phyloP scores from a whole-genome alignment of 179 eudicot genomes.

The Corrigiola litoralis region DNA sequence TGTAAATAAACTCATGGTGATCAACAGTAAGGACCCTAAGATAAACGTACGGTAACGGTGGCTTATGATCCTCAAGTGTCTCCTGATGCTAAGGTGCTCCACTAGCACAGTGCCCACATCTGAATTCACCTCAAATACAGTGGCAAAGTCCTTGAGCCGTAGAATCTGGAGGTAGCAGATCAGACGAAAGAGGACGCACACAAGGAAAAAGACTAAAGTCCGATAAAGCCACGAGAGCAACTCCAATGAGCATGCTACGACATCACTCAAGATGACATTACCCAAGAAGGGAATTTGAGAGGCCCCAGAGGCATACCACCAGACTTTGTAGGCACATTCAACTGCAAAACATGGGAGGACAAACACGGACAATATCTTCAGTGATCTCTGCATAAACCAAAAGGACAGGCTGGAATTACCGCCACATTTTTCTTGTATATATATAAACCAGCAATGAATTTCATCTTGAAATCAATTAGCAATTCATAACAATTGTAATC shows the following conservation, averaged over 20 bases:
- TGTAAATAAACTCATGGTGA: constrained; percentile 67
- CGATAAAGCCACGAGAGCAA: constrained; percentile 90
- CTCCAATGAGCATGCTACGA: constrained; percentile 68
- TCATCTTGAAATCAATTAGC: too few relatives aligned
- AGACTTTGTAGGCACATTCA: constrained; percentile 77
- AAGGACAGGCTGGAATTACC: background rate
- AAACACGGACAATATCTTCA: constrained; percentile 62
- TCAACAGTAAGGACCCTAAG: constrained; percentile 48
- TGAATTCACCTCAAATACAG: constrained; percentile 63
- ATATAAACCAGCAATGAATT: too few relatives aligned
- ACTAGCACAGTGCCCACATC: constrained; percentile 66
- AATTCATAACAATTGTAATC: too few relatives aligned
- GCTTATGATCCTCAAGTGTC: constrained; percentile 79
- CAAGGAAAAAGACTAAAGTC: constrained; percentile 77
- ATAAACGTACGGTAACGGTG: constrained; percentile 77
- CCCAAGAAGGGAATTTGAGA: constrained; percentile 73
- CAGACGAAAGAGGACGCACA: constrained; percentile 88
- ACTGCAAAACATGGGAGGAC: constrained; percentile 76
- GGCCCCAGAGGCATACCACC: constrained; percentile 91
- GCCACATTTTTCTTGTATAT: too few relatives aligned
- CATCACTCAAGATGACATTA: constrained; percentile 51
- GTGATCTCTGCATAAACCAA: constrained; percentile 56
- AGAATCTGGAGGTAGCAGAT: constrained; percentile 92
- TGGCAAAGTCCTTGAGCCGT: constrained; percentile 81
- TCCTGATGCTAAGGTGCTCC: constrained; percentile 84